phyloP scores from a whole-genome alignment of 805 yeast species.

The Scheffersomyces coipomensis region DNA sequence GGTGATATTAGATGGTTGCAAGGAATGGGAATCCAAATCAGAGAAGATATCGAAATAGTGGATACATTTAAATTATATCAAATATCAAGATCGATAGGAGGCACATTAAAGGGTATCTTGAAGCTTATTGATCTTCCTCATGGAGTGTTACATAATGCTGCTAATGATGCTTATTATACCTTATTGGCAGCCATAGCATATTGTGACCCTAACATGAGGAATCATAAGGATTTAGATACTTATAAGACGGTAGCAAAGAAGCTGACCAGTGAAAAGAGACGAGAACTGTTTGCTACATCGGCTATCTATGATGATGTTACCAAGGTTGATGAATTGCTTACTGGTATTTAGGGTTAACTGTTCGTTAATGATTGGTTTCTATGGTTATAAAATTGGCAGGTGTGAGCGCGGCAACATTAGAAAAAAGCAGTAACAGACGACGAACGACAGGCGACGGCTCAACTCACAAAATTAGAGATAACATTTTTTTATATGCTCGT shows the following conservation, averaged over 20 bases:
- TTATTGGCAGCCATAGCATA: slow-evolving; percentile 48
- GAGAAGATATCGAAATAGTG: slow-evolving; percentile 22
- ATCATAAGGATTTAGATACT: slow-evolving; percentile 12
- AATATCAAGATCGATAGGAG: slow-evolving; percentile 38
- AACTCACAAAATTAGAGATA: too few relatives aligned
- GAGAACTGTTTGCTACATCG: background rate
- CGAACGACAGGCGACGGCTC: too few relatives aligned
- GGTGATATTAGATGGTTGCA: slow-evolving; percentile 57
- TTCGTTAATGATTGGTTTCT: too few relatives aligned
- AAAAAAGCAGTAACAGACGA: too few relatives aligned
- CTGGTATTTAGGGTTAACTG: too few relatives aligned
- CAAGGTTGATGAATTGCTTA: background rate
- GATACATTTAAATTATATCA: slow-evolving; percentile 53
- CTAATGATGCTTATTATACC: slow-evolving; percentile 69
- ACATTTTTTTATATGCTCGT: too few relatives aligned
- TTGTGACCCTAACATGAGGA: slow-evolving; percentile 46
- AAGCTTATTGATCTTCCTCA: slow-evolving; percentile 52
- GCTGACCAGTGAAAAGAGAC: background rate
- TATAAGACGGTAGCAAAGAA: slow-evolving; percentile 1
- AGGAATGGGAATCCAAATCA: slow-evolving; percentile 46
- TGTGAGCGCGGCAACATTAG: too few relatives aligned
- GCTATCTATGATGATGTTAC: background rate
- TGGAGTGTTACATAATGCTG: slow-evolving; percentile 65
- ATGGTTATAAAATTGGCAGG: too few relatives aligned
- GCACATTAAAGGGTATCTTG: slow-evolving; percentile 46